Evolutionary conservation across 352 stramenopile species (phyloP).

Genomic region (Phytophthora pseudosyringae): DNA sequence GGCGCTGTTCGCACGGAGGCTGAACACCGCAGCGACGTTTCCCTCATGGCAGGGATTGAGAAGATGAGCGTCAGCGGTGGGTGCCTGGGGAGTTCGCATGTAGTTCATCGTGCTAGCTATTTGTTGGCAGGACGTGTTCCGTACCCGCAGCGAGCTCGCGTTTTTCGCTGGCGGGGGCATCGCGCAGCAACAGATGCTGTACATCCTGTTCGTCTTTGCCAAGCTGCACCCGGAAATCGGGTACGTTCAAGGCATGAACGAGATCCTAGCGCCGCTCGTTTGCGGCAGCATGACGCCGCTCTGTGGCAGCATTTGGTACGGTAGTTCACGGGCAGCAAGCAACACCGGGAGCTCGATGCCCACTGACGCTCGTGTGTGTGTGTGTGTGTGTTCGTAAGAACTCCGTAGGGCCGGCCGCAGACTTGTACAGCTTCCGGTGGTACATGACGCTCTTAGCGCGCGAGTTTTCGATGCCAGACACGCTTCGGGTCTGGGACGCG

Average conservation of each 20-base stretch:
- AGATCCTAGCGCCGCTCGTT: slow-evolving; percentile 90
- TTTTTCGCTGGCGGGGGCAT: slow-evolving; percentile 60
- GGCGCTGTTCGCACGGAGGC: slow-evolving; percentile 18
- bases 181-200: slow-evolving; percentile 71
- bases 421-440: slow-evolving; percentile 78
- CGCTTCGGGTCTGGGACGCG: slow-evolving; percentile 68
- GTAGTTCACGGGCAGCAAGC: no score
- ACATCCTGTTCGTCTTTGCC: slow-evolving; percentile 78
- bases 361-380: background rate
- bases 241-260: slow-evolving; percentile 97
- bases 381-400: slow-evolving; percentile 50
- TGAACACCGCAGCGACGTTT: slow-evolving; percentile 39
- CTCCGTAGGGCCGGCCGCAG: slow-evolving; percentile 59
- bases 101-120: no score
- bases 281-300: slow-evolving; percentile 66
- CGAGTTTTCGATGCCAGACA: slow-evolving; percentile 65
- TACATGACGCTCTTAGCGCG: no score
- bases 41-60: slow-evolving; percentile 66
- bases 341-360: background rate
- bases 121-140: slow-evolving; percentile 53
- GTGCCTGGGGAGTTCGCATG: no score
- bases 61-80: slow-evolving; percentile 40
- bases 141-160: slow-evolving; percentile 56
- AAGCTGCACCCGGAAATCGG: slow-evolving; percentile 82
- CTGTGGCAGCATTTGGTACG: slow-evolving; percentile 75